Conservation (phyloP, 179 eudicot genomes). For the Spergularia azorica region DNA sequence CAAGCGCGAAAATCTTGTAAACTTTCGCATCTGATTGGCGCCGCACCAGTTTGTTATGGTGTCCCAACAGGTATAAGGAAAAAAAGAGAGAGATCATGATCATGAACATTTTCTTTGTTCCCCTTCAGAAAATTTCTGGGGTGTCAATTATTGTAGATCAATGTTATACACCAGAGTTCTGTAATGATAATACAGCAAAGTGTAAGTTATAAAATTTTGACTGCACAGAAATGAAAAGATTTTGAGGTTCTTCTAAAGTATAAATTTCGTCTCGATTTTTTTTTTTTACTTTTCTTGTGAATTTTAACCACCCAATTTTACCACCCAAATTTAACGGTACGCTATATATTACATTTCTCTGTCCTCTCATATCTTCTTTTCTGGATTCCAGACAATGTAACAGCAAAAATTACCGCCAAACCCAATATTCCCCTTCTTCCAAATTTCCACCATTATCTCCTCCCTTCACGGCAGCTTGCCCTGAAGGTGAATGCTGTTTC, state of each 20-base stretch:
- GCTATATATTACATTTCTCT: slow-evolving; percentile 16
- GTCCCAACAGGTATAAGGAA: slow-evolving; percentile 81
- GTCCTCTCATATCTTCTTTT: not conserved
- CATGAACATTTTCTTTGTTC: not conserved
- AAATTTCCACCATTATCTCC: not conserved
- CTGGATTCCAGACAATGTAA: slow-evolving; percentile 23
- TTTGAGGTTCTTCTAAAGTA: too few species aligned
- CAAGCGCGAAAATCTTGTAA: slow-evolving; percentile 78
- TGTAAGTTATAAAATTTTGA: not conserved
- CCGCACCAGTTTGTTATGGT: slow-evolving; percentile 96
- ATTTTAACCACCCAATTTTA: too few species aligned
- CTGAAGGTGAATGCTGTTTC: slow-evolving; percentile 7
- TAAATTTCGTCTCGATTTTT: too few species aligned
- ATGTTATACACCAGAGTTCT: not conserved
- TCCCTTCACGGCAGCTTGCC: slow-evolving; percentile 15
- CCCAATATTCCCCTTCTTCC: not conserved
- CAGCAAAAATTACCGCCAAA: slow-evolving; percentile 1
- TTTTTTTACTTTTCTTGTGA: too few species aligned
- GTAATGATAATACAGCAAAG: not conserved
- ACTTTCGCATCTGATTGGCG: slow-evolving; percentile 76
- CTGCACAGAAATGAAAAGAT: slow-evolving; percentile 19
- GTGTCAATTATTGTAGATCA: not conserved
- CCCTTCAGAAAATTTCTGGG: not conserved
- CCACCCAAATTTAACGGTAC: slow-evolving; percentile 5
- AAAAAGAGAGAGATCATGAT: slow-evolving; percentile 38